Base-by-base conservation (phyloP, 2,329 filamentous ascomycete genomes). In the Ampelomyces quisqualis region DNA sequence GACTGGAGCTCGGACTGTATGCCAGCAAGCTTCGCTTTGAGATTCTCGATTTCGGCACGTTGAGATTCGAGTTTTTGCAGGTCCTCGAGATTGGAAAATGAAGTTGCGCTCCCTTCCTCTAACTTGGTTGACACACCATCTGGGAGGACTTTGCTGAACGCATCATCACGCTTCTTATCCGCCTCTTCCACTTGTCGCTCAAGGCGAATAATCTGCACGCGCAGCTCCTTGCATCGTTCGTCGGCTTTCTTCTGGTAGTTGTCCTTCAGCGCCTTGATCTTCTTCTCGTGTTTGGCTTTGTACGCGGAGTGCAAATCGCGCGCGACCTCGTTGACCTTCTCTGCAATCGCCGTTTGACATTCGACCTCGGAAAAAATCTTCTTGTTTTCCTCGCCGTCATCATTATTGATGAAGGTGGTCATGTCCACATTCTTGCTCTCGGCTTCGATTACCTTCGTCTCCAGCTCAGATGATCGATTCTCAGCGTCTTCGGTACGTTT, bases 211-310 rank as follows among this genome's bases (percentile, higher is more conserved):
- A 95, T 76, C 47, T 82, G 82, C 13, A 68, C 66, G 68, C 95
- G 87, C 2, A 95, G 79, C 57, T 91, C 87, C 38, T 80, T 81
- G 41, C 91, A 81, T 61, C 86, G 88, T 76, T 94, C 94, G 70
- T 95, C 89, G 80, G 89, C 93, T 39, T 91, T 84, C 32, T 80
- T 80, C 67, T 96, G 89, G 71, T 97, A 84, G 60, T 78, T 81
- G 57, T 83, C 81, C 65, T 84, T 97, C 51, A 98, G 77, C 3
- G 90, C 91, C 1, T 88, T 81, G 30, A 97, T 91, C 74, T 98
- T 98, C 49, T 85, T 88, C 73, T 97, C 91, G 67, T 98, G 93
- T 73, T 98, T 98, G 64, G 86, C 84, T 73, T 96, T 97, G 78
- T 98, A 98, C 8, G 95, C 78, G 0, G 85, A 79, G 65, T 98